Conservation (phyloP, 1,284 basidiomycete species). For the Trametes versicolor region DNA sequence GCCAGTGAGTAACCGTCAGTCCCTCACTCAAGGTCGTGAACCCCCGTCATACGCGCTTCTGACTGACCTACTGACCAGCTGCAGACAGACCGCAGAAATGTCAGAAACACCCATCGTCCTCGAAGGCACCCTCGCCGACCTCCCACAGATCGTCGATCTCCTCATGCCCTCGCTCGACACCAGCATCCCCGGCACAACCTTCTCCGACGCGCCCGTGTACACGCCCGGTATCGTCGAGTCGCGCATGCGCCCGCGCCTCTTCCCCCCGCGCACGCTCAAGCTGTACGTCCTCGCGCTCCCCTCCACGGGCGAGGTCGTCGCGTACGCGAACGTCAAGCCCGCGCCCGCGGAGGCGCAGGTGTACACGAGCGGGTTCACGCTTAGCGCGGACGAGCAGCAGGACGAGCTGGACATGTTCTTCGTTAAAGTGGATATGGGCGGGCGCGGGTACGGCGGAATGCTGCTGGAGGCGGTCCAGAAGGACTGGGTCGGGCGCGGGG, state of each 20-base stretch:
- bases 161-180: conserved; percentile 31
- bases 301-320: conserved; percentile 23
- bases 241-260: conserved; percentile 24
- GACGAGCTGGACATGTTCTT: conserved; percentile 34
- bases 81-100: neutral
- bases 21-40: neutral
- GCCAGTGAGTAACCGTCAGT: no score
- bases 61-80: no score
- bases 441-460: conserved; percentile 28
- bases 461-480: conserved; percentile 28
- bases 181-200: conserved; percentile 22
- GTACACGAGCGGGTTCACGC: neutral
- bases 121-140: conserved; percentile 21
- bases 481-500: conserved; percentile 19
- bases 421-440: conserved; percentile 23
- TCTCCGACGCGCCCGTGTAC: conserved; percentile 25
- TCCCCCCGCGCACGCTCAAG: conserved; percentile 21
- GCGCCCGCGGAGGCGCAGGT: neutral
- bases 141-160: conserved; percentile 25
- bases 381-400: neutral
- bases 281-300: conserved; percentile 29
- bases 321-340: conserved; percentile 28
- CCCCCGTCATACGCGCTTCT: no score
- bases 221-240: conserved; percentile 10
- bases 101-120: conserved; percentile 24